Conservation (phyloP, 192 early-diverging fungal genomes). For the Entomortierella chlamydospora region DNA sequence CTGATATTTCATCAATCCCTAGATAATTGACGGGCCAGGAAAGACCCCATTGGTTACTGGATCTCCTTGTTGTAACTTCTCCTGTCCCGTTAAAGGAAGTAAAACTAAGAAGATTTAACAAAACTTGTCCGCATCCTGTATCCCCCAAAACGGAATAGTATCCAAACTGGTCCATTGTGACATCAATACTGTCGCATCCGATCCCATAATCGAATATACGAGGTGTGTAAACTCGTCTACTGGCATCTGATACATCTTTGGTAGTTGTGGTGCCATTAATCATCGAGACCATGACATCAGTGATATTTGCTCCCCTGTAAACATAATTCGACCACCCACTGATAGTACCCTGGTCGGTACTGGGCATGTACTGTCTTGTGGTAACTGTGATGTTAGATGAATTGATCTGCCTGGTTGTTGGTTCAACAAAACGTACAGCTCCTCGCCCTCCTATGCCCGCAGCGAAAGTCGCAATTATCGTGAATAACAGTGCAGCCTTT, state of each 20-base stretch:
- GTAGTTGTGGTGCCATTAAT: not conserved
- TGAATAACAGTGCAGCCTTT: not conserved
- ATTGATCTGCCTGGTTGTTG: not conserved
- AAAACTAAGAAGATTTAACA: too few species aligned
- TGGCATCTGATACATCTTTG: not conserved
- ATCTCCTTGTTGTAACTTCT: too few species aligned
- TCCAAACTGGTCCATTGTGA: not conserved
- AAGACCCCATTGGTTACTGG: too few species aligned
- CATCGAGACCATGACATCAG: not conserved
- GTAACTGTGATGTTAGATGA: not conserved
- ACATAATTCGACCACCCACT: not conserved
- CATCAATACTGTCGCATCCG: not conserved
- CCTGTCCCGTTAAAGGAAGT: too few species aligned
- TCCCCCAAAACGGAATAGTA: not conserved
- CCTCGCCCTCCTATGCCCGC: not conserved
- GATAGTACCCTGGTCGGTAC: not conserved
- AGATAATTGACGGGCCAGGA: too few species aligned
- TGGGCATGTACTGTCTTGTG: not conserved
- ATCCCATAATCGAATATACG: not conserved
- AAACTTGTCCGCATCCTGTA: not conserved
- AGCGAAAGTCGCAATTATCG: not conserved
- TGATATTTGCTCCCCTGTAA: not conserved
- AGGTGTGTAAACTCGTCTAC: not conserved
- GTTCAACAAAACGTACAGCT: slow-evolving; percentile 1
- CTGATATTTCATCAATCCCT: too few species aligned